These are phyloP conservation scores for Diaporthe sp. DNA, from an alignment of 2,329 filamentous ascomycete species.

Conservation along the genomic window DNA sequence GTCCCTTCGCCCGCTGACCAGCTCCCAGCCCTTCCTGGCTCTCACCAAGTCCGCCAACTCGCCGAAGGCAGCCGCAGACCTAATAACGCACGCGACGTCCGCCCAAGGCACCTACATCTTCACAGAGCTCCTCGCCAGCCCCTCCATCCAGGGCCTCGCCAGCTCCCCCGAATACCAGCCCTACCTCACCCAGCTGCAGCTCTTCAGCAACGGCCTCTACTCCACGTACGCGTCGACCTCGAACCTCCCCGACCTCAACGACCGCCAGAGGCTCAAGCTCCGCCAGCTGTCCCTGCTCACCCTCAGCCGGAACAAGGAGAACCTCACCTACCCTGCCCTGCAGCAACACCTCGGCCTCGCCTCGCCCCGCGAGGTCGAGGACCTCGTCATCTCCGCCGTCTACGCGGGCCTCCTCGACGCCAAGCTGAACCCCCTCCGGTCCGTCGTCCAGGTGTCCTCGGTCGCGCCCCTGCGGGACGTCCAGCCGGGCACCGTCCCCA, in stretches of 20 bases:
- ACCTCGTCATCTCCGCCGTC: constrained; percentile 87
- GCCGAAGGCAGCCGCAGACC: constrained; percentile 85
- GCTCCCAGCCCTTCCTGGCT: constrained; percentile 85
- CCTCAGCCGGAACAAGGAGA: constrained; percentile 69
- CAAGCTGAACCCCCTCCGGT: constrained; percentile 84
- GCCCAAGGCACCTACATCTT: constrained; percentile 93
- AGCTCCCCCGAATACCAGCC: constrained; percentile 62
- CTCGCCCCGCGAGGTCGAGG: constrained; percentile 80
- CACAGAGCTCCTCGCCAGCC: constrained; percentile 87
- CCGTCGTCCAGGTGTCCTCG: constrained; percentile 81
- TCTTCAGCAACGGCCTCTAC: constrained; percentile 95
- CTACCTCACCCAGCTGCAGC: constrained; percentile 81
- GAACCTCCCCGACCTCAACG: constrained; percentile 78
- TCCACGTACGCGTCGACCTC: constrained; percentile 73
- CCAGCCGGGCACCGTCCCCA: constrained; percentile 77
- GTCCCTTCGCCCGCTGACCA: constrained; percentile 16
- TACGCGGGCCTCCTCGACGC: constrained; percentile 87
- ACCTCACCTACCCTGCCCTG: constrained; percentile 81
- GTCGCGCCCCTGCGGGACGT: constrained; percentile 91
- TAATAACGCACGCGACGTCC: constrained; percentile 91
- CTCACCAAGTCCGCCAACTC: constrained; percentile 89
- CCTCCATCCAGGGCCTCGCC: constrained; percentile 82
- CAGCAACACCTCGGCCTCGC: constrained; percentile 76
- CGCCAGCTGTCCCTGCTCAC: constrained; percentile 91
- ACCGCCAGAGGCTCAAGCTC: constrained; percentile 85